Percentiles rank a stretch among this genome's conserved stretches.
Conservation (phyloP, 2,329 filamentous ascomycete genomes). For the Sphaceloma murrayae region DNA sequence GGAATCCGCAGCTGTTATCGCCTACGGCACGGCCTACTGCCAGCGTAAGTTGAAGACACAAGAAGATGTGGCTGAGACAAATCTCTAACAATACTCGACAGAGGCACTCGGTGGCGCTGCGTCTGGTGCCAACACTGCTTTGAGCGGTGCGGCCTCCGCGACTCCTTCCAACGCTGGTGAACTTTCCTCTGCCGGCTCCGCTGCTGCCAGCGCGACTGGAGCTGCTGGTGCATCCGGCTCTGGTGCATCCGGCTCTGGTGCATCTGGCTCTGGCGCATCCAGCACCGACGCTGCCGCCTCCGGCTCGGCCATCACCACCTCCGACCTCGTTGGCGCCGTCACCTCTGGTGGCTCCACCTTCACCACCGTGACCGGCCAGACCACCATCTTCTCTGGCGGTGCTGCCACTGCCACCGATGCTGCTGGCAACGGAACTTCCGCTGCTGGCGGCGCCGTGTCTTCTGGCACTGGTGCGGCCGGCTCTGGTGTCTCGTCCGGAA, state of each 20-base stretch:
- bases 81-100: constrained; percentile 9
- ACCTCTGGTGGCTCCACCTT: constrained; percentile 25
- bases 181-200: constrained; percentile 18
- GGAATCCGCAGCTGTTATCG: constrained; percentile 26
- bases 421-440: constrained; percentile 18
- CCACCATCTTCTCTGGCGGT: constrained; percentile 26
- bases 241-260: constrained; percentile 16
- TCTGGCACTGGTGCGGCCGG: constrained; percentile 16
- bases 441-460: constrained; percentile 17
- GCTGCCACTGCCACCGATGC: constrained; percentile 16
- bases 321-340: constrained; percentile 25
- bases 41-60: constrained; percentile 10
- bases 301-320: constrained; percentile 22
- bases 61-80: neutral
- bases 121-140: constrained; percentile 9
- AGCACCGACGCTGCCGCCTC: constrained; percentile 18
- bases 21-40: constrained; percentile 30
- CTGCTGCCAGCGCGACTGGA: constrained; percentile 11
- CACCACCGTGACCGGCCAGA: constrained; percentile 28
- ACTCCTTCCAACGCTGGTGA: constrained; percentile 16
- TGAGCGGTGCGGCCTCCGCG: constrained; percentile 16
- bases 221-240: constrained; percentile 15
- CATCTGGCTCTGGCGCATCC: constrained; percentile 13
- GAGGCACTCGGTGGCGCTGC: constrained; percentile 16
- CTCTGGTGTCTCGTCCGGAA: constrained; percentile 17